A percentile compares a stretch with the other conserved stretches of the same genome.
Conservation (phyloP, 2,329 filamentous ascomycete species). For the Botryotinia globosa region DNA sequence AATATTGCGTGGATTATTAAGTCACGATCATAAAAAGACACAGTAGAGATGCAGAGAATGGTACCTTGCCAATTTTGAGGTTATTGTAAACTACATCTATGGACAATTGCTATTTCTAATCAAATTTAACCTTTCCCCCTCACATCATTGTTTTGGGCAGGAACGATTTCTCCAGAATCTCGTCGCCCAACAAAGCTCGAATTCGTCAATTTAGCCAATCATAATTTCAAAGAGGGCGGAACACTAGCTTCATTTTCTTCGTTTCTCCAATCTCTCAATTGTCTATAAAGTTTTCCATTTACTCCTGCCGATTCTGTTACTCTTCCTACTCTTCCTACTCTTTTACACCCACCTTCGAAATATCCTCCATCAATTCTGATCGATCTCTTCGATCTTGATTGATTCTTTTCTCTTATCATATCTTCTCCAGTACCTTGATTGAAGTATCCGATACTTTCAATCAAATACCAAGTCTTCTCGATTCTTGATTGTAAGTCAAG, state of each 20-base stretch:
- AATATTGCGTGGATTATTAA: not conserved
- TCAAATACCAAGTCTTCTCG: not conserved
- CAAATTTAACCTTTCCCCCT: not conserved
- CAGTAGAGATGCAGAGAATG: not conserved
- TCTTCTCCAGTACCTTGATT: not conserved
- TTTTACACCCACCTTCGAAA: not conserved
- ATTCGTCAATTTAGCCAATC: not conserved
- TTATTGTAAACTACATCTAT: not conserved
- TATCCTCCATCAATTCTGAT: not conserved
- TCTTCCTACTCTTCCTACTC: not conserved
- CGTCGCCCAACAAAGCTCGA: not conserved
- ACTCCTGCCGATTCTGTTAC: not conserved
- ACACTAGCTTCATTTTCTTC: not conserved
- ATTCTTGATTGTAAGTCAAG: constrained; percentile 7
- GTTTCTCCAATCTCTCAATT: not conserved
- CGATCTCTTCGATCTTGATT: not conserved
- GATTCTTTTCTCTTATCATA: not conserved
- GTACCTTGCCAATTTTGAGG: not conserved
- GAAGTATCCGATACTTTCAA: not conserved
- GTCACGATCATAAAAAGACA: not conserved
- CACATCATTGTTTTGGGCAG: not conserved
- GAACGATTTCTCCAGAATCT: not conserved
- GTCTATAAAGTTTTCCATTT: not conserved
- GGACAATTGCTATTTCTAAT: not conserved
- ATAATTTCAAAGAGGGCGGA: not conserved